These are phyloP conservation scores for Phylloporus rhodoxanthus DNA, from an alignment of 768 basidiomycete genomes.

Conservation along the genomic window DNA sequence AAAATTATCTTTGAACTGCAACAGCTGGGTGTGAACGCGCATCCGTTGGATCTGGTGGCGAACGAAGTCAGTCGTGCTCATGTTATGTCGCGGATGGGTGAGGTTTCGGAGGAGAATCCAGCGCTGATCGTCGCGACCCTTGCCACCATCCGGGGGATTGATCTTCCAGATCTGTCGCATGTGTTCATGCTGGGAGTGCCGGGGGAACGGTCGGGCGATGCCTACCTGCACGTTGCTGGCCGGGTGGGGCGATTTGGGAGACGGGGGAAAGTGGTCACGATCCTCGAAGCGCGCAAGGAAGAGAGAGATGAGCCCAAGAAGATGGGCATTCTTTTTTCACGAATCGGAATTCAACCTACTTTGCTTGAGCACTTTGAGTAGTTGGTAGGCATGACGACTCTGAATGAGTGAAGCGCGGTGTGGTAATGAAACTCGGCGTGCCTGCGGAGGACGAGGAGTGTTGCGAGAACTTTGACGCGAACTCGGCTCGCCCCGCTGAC, in stretches of 20 bases:
- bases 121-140: slow-evolving; percentile 62
- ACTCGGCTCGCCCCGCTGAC: slow-evolving; percentile 16
- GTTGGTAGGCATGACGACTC: slow-evolving; percentile 10
- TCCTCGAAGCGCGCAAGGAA: slow-evolving; percentile 41
- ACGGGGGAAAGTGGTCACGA: slow-evolving; percentile 58
- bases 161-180: slow-evolving; percentile 64
- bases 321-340: slow-evolving; percentile 41
- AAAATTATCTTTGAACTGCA: slow-evolving; percentile 61
- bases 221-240: slow-evolving; percentile 66
- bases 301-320: slow-evolving; percentile 33
- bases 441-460: slow-evolving; percentile 11
- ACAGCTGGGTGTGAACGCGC: slow-evolving; percentile 61
- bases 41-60: slow-evolving; percentile 48
- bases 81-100: slow-evolving; percentile 33
- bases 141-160: slow-evolving; percentile 67
- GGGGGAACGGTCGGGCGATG: slow-evolving; percentile 46
- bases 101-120: slow-evolving; percentile 42
- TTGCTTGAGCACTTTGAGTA: slow-evolving; percentile 50
- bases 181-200: slow-evolving; percentile 69
- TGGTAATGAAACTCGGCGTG: slow-evolving; percentile 14
- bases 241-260: slow-evolving; percentile 70
- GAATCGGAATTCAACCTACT: slow-evolving; percentile 41
- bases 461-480: neutral
- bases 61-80: slow-evolving; percentile 40
- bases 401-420: neutral